phyloP scores from a whole-genome alignment of 345 rosid species.

The Heritiera fomes region DNA sequence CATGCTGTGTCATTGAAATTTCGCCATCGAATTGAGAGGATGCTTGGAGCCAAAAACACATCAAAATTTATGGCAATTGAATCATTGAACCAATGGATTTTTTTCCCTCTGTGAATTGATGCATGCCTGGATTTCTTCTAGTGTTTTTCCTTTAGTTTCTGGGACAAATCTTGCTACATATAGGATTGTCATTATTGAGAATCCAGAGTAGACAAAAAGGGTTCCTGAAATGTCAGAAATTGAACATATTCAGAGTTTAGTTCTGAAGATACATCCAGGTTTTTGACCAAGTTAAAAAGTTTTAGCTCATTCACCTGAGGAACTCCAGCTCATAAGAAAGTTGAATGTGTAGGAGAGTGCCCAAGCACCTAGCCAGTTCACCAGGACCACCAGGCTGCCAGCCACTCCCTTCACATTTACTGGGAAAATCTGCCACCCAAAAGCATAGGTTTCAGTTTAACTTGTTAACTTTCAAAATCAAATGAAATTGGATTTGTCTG shows the following conservation, averaged over 20 bases:
- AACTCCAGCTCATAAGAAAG: conserved; percentile 81
- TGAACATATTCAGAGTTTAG: background rate
- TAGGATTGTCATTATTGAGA: conserved; percentile 57
- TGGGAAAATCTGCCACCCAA: conserved; percentile 68
- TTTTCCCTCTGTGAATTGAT: conserved; percentile 45
- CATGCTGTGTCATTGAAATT: too few relatives aligned
- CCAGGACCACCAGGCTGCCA: conserved; percentile 88
- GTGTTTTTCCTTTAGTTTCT: conserved; percentile 91
- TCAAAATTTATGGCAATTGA: background rate
- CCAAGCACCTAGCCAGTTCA: conserved; percentile 96
- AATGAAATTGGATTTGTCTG: background rate
- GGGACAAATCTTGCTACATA: conserved; percentile 81
- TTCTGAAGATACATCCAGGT: background rate
- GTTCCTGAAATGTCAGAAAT: conserved; percentile 56
- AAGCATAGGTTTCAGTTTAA: background rate
- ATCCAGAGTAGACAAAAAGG: conserved; percentile 66
- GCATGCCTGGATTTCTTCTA: conserved; percentile 80
- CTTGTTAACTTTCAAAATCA: too few relatives aligned
- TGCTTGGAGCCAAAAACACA: background rate
- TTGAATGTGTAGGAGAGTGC: conserved; percentile 81
- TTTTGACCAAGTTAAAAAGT: background rate
- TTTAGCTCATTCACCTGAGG: conserved; percentile 50
- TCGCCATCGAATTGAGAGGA: too few relatives aligned
- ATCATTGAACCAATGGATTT: background rate
- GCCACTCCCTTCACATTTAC: conserved; percentile 81